Evolutionary conservation across 495 filamentous ascomycete species (phyloP).

Genomic region (Neurospora tetrasperma): DNA sequence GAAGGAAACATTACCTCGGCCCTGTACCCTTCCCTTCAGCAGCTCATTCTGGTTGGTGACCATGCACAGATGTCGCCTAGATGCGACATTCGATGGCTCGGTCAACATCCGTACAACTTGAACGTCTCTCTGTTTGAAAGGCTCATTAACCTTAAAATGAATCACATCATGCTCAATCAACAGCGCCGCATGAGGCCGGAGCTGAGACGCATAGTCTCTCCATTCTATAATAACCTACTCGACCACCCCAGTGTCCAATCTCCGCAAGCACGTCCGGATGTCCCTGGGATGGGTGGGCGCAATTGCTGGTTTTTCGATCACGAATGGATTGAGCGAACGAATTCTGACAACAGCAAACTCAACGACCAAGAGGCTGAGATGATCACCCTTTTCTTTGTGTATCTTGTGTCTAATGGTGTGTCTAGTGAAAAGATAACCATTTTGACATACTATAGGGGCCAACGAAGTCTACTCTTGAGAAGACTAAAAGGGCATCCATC

Average conservation of each 20-base stretch:
- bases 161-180: constrained; percentile 48
- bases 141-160: constrained; percentile 57
- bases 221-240: constrained; percentile 53
- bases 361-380: constrained; percentile 72
- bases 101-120: constrained; percentile 56
- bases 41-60: constrained; percentile 48
- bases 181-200: constrained; percentile 68
- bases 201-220: constrained; percentile 50
- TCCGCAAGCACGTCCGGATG: constrained; percentile 35
- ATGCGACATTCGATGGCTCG: constrained; percentile 49
- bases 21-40: constrained; percentile 42
- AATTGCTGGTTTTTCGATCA: constrained; percentile 69
- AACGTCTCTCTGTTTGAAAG: constrained; percentile 47
- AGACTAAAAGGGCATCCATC: constrained; percentile 40
- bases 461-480: constrained; percentile 54
- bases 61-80: constrained; percentile 44
- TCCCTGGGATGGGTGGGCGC: constrained; percentile 70
- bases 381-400: constrained; percentile 60
- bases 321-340: constrained; percentile 51
- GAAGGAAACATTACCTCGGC: constrained; percentile 47
- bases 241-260: constrained; percentile 61
- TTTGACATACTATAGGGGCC: constrained; percentile 86
- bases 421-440: constrained; percentile 58
- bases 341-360: constrained; percentile 56
- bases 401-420: constrained; percentile 61